Conservation (phyloP, 805 yeast genomes). For the Cyberlindnera sargentensis region DNA sequence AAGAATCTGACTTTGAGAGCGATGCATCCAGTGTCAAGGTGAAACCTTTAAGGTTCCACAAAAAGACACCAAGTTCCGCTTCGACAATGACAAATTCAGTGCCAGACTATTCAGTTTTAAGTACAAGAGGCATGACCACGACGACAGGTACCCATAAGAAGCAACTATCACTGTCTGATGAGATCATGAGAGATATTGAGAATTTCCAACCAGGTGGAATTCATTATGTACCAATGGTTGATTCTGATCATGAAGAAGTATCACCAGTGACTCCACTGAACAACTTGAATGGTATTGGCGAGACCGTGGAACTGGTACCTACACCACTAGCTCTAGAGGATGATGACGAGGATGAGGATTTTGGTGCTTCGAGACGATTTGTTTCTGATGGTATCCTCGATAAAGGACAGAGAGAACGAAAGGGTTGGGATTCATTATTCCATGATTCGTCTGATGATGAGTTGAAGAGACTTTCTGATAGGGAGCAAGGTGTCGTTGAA, state of each 20-base stretch:
- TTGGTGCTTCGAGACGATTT: no score
- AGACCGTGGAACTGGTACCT: no score
- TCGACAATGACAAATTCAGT: conserved; percentile 7
- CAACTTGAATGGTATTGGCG: no score
- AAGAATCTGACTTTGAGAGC: not conserved
- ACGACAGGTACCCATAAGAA: conserved; percentile 11
- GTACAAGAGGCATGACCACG: not conserved
- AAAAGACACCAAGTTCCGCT: conserved; percentile 13
- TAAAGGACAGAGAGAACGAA: not conserved
- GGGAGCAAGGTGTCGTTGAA: no score
- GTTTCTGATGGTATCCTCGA: no score
- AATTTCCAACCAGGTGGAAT: conserved; percentile 14
- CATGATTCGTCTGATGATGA: conserved; percentile 17
- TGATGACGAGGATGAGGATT: no score
- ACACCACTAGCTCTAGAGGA: no score
- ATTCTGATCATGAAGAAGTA: not conserved
- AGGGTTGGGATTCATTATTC: conserved; percentile 9
- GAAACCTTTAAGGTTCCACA: conserved; percentile 20
- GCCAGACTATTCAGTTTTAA: not conserved
- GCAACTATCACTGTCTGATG: conserved; percentile 22
- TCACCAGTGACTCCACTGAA: not conserved
- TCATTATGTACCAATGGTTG: not conserved
- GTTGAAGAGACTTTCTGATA: not conserved
- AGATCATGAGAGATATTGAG: conserved; percentile 22
- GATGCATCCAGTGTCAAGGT: conserved; percentile 10